Evolutionary conservation across 2,329 filamentous ascomycete genomes (phyloP), one percentile per base, ranked within the genome.

Genomic region (Ceratocystis harringtonii): DNA sequence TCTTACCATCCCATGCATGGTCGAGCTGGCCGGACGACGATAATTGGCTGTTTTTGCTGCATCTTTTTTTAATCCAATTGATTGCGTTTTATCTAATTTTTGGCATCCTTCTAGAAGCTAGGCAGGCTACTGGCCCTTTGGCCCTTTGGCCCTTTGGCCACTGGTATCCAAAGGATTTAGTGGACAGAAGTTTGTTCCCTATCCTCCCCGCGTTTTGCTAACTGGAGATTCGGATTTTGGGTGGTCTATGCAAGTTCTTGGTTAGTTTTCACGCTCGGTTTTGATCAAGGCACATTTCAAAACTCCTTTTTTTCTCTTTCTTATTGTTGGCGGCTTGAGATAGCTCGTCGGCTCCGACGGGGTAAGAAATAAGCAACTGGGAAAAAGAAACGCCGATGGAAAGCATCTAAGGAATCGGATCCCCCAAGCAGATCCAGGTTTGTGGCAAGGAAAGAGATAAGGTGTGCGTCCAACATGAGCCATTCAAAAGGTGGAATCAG

Each of bases 91-190:
- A 3, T 30, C 8, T 28, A 17, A 6, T 58, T 36, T 58, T 17
- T 58, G 52, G 52, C 52, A 58, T 58, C 52, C 52, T 58, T 58
- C 52, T 58, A 58, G 52, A 58, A 58, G 52, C 52, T 17, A 58
- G 8, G 3, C 32, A n/a, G n/a, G 19, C 30, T 57, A n/a, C 3
- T 36, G 32, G 32, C 32, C 5, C 30, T 5, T 15, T 36, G 32
- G 32, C 32, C 5, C 30, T 5, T 15, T 36, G 52, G 19, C 45
- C 48, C 12, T 25, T 52, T 17, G 44, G 7, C 19, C 19, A 52
- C 52, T 19, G 52, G 28, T 32, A 6, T 17, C 28, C 10, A 25
- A 58, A 58, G 52, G 52, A 58, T 58, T 32, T 36, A 58, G 28
- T 58, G 28, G 52, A 32, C 8, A 15, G 15, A 25, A 25, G 48